These are phyloP conservation scores for Lagenaria siceraria DNA, from an alignment of 306 rosid species.

Conservation along the genomic window DNA sequence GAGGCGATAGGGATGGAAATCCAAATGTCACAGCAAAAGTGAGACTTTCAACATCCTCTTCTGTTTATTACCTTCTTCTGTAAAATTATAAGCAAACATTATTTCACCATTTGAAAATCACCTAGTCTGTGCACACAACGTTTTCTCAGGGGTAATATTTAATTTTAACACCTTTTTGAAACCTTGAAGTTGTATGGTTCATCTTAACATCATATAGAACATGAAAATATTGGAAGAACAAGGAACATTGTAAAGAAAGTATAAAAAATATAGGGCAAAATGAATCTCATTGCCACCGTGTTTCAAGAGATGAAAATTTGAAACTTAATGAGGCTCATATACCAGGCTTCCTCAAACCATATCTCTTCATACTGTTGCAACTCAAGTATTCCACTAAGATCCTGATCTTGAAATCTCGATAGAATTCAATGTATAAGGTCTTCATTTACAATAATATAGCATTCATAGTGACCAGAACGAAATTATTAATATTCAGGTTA, in stretches of 20 bases:
- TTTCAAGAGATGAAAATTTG: neutral
- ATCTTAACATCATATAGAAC: neutral
- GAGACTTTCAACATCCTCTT: slow-evolving; percentile 4
- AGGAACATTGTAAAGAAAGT: neutral
- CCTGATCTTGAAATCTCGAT: neutral
- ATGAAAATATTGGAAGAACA: neutral
- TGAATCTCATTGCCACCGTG: neutral
- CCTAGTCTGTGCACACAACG: neutral
- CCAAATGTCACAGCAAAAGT: slow-evolving; percentile 94
- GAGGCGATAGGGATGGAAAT: slow-evolving; percentile 97
- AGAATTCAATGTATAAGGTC: neutral
- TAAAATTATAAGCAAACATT: neutral
- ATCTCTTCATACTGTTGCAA: neutral
- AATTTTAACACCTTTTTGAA: neutral
- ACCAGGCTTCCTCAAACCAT: neutral
- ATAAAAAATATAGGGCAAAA: neutral
- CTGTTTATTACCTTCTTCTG: neutral
- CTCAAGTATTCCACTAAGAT: neutral
- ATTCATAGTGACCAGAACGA: neutral
- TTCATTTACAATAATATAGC: neutral
- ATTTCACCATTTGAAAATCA: neutral
- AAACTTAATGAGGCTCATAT: neutral
- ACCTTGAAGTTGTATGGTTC: neutral
- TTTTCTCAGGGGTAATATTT: neutral
- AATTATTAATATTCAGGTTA: neutral